A percentile compares a stretch with the other conserved stretches of the same genome.
phyloP scores from a whole-genome alignment of 306 rosid species.

The Argentina anserina region DNA sequence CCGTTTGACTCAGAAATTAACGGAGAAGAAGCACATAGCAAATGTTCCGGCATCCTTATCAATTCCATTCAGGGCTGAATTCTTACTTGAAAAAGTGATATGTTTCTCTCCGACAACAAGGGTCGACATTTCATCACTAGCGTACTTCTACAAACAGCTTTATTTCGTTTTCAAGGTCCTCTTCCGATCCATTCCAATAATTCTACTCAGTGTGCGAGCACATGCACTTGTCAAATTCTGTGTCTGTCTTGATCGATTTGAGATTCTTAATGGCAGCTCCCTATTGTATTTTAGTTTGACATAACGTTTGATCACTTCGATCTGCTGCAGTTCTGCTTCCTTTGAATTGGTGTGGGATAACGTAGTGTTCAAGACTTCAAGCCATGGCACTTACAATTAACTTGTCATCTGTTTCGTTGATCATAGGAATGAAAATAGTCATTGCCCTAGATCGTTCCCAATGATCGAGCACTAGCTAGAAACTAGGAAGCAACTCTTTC shows the following conservation, averaged over 20 bases:
- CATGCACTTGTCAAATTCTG: neutral
- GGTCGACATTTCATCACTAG: conserved; percentile 7
- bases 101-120: conserved; percentile 1
- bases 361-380: too few relatives aligned
- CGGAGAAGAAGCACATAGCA: neutral
- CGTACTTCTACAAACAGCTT: neutral
- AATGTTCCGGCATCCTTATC: conserved; percentile 2
- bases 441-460: neutral
- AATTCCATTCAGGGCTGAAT: conserved; percentile 30
- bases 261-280: neutral
- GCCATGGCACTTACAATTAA: too few relatives aligned
- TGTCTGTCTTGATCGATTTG: neutral
- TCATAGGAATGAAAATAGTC: neutral
- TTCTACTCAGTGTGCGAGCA: neutral
- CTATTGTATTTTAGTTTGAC: neutral
- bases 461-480: neutral
- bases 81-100: conserved; percentile 32
- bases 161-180: conserved; percentile 5
- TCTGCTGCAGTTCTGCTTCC: too few relatives aligned
- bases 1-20: conserved; percentile 6
- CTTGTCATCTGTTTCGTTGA: neutral
- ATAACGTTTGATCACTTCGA: neutral
- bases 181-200: neutral
- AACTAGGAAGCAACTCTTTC: too few relatives aligned
- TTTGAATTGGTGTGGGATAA: neutral